A percentile compares a stretch with the other conserved stretches of the same genome.
phyloP scores from a whole-genome alignment of 208 protist species.

The Vickermania spadyakhi region DNA sequence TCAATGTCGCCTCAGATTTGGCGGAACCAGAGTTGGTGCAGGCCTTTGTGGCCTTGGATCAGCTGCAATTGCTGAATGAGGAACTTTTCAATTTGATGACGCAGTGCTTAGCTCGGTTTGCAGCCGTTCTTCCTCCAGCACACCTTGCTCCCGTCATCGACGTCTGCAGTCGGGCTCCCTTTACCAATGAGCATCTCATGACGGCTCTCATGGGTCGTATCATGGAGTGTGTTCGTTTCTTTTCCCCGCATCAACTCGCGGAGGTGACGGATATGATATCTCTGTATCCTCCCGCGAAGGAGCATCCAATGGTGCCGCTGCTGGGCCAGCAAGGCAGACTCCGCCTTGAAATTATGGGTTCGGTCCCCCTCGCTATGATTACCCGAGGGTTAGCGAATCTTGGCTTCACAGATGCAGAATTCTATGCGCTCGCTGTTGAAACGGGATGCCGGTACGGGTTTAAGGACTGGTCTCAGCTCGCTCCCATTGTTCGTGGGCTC shows the following conservation, averaged over 20 bases:
- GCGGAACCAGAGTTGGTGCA: slow-evolving; percentile 57
- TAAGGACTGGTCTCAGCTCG: slow-evolving; percentile 57
- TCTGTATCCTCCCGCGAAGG: slow-evolving; percentile 60
- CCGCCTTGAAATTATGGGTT: slow-evolving; percentile 65
- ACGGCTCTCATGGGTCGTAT: slow-evolving; percentile 41
- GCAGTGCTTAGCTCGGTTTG: slow-evolving; percentile 28
- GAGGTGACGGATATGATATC: slow-evolving; percentile 57
- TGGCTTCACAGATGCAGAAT: slow-evolving; percentile 60
- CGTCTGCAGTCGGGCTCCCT: slow-evolving; percentile 57
- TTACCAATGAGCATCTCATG: slow-evolving; percentile 61
- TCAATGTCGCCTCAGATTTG: slow-evolving; percentile 61
- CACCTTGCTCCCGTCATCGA: slow-evolving; percentile 73
- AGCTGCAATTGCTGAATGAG: slow-evolving; percentile 59
- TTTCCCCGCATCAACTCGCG: slow-evolving; percentile 50
- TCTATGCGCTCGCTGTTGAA: slow-evolving; percentile 60
- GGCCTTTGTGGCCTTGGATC: slow-evolving; percentile 57
- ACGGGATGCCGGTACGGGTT: slow-evolving; percentile 67
- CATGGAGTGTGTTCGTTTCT: slow-evolving; percentile 45
- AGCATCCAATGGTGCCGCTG: slow-evolving; percentile 47
- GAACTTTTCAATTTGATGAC: slow-evolving; percentile 47
- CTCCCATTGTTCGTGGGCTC: slow-evolving; percentile 72
- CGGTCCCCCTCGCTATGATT: slow-evolving; percentile 26
- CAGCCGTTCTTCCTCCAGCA: slow-evolving; percentile 24
- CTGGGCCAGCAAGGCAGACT: slow-evolving; percentile 63
- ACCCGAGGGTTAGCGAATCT: slow-evolving; percentile 61